Base-by-base conservation (phyloP, 306 rosid species). In the Vigna angularis region DNA sequence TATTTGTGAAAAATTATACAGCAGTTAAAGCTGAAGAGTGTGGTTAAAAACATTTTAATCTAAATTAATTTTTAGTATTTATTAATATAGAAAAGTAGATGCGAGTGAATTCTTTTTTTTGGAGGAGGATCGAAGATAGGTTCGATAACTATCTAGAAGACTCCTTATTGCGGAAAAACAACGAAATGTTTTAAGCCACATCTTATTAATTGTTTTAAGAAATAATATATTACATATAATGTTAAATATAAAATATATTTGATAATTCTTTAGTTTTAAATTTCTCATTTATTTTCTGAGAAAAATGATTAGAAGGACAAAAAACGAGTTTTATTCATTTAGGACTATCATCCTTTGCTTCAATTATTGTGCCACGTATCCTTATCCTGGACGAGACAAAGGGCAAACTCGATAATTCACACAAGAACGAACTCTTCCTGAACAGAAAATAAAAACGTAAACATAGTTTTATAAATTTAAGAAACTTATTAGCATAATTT, bases 341-440 rank as follows among this genome's bases (percentile, higher is more conserved):
- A 30, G 51, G 20, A 11, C 0, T 20, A 66, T 40, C 9, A 26
- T 58, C 34, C 16, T 12, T 9, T 17, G 67, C 3, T 48, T 87
- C 55, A 53, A 66, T 28, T 34, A 73, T 85, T 71, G 91, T 87
- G 91, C 85, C 90, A 49, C 22, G 50, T 26, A 74, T 17, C 57
- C 74, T 20, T 58, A 75, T 79, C 79, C 34, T 44, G 44, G 13
- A 1, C 24, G 9, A 17, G 63, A 77, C 11, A 12, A 71, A 59
- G 28, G 83, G 79, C 26, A 65, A 83, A 18, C 7, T 51, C 34
- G 66, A 84, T 77, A 75, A 69, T 74, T 73, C 67, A 20, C 13
- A 49, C 0, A 24, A 47, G 4, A 32, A 38, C 32, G 65, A 45
- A 14, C 36, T 58, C 32, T 22, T 1, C 34, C 64, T 20, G 32